phyloP scores from a whole-genome alignment of 352 stramenopile species.

The Phytopythium litorale region DNA sequence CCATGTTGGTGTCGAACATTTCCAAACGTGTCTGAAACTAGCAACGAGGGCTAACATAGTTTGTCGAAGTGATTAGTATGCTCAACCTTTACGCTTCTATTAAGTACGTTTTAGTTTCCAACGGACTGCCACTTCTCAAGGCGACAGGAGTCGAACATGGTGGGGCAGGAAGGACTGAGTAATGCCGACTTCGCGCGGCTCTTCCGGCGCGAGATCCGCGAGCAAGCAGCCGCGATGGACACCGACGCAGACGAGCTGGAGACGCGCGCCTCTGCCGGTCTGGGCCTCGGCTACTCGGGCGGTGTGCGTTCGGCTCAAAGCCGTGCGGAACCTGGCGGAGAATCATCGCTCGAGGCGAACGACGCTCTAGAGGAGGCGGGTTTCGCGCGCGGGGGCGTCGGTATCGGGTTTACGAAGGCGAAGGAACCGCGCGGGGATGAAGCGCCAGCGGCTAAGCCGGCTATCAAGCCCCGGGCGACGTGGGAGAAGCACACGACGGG shows the following conservation, averaged over 20 bases:
- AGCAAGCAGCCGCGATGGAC: constrained; percentile 7
- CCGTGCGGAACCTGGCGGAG: not conserved
- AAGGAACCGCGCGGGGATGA: not conserved
- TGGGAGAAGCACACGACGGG: constrained; percentile 98
- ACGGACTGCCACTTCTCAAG: constrained; percentile 1
- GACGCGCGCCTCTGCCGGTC: not conserved
- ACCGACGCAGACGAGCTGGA: not conserved
- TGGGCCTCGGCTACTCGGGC: not conserved
- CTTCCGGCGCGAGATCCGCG: constrained; percentile 42
- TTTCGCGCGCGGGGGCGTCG: not conserved
- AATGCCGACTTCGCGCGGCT: constrained; percentile 84
- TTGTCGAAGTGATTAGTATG: too few species aligned
- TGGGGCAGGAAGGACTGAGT: constrained; percentile 21
- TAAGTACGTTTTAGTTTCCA: not conserved
- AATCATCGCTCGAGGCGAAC: too few species aligned
- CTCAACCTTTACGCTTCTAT: not conserved
- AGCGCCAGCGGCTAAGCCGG: not conserved
- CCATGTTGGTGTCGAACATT: too few species aligned
- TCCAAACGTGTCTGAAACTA: too few species aligned
- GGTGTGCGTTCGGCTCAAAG: not conserved
- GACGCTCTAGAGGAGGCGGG: not conserved
- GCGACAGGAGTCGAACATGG: not conserved
- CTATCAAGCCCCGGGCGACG: constrained; percentile 22
- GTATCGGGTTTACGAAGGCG: not conserved
- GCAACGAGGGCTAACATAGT: too few species aligned